Percentiles rank a stretch among this genome's conserved stretches.
phyloP scores from a whole-genome alignment of 2,329 filamentous ascomycete genomes.

The Aureobasidium pullulans region DNA sequence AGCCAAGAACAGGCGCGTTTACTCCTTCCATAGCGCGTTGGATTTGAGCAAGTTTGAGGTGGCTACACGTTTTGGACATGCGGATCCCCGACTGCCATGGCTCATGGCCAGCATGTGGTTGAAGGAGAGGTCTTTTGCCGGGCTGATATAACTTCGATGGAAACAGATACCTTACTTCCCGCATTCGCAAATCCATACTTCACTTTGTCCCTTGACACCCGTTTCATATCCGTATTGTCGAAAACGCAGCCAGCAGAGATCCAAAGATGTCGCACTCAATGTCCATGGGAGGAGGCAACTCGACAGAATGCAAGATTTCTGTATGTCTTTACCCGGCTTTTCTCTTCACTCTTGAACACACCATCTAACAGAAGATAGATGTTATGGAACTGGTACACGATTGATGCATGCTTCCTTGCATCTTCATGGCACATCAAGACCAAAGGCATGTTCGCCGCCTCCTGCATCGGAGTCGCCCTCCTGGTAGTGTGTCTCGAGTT shows the following conservation, averaged over 20 bases:
- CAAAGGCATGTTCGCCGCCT: constrained; percentile 66
- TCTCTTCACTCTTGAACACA: background rate
- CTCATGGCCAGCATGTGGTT: background rate
- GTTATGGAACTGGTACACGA: constrained; percentile 72
- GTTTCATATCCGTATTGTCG: too few relatives aligned
- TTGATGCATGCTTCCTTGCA: constrained; percentile 65
- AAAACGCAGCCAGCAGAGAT: background rate
- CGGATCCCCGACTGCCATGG: background rate
- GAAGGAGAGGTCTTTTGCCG: background rate
- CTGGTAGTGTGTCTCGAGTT: constrained; percentile 66
- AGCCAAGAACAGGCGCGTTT: background rate
- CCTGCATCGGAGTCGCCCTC: constrained; percentile 70
- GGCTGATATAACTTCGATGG: background rate
- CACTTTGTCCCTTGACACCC: too few relatives aligned
- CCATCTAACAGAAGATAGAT: constrained; percentile 44
- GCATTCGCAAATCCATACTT: background rate
- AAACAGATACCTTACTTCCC: background rate
- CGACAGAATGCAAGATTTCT: constrained; percentile 30
- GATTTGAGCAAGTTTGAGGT: constrained; percentile 11
- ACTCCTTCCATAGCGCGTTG: background rate
- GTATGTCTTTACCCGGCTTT: constrained; percentile 19
- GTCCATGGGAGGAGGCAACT: background rate
- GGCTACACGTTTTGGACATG: background rate
- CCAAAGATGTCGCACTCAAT: background rate
- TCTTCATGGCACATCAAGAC: constrained; percentile 63